These are phyloP conservation scores for Aureobasidium sp. DNA, from an alignment of 2,329 filamentous ascomycete genomes.

Conservation along the genomic window DNA sequence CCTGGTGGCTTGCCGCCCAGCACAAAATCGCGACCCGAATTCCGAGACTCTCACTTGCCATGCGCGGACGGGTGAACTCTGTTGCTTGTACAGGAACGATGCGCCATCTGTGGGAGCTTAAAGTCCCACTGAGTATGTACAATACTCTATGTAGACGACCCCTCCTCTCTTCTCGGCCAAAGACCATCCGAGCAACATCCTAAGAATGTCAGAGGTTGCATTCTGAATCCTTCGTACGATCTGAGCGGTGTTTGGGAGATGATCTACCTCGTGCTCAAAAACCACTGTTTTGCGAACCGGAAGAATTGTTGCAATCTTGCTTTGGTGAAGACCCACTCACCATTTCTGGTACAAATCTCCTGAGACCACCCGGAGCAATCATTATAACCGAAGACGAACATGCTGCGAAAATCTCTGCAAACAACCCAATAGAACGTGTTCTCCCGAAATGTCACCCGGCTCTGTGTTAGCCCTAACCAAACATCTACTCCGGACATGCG, in stretches of 20 bases:
- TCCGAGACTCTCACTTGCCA: conserved; percentile 5
- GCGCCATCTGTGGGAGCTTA: not conserved
- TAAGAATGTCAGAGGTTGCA: not conserved
- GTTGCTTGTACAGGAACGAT: not conserved
- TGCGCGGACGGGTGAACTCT: not conserved
- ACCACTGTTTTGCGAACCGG: not conserved
- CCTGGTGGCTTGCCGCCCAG: conserved; percentile 4
- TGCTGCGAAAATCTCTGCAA: not conserved
- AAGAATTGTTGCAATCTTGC: not conserved
- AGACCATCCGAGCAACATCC: not conserved
- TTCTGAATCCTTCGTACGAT: not conserved
- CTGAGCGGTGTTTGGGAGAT: not conserved
- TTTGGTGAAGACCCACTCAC: conserved; percentile 4
- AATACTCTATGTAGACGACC: not conserved
- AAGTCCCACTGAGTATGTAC: not conserved
- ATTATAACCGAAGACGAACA: not conserved
- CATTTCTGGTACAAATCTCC: not conserved
- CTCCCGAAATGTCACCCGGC: too few relatives aligned
- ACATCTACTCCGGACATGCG: too few relatives aligned
- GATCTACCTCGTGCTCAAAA: not conserved
- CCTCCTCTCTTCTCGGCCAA: not conserved
- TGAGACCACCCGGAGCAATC: not conserved
- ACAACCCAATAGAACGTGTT: too few relatives aligned
- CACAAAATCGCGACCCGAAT: not conserved
- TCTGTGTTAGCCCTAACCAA: too few relatives aligned